A percentile compares a stretch with the other conserved stretches of the same genome.
Conservation (phyloP, 192 early-diverging fungal genomes). For the Mortierella antarctica region DNA sequence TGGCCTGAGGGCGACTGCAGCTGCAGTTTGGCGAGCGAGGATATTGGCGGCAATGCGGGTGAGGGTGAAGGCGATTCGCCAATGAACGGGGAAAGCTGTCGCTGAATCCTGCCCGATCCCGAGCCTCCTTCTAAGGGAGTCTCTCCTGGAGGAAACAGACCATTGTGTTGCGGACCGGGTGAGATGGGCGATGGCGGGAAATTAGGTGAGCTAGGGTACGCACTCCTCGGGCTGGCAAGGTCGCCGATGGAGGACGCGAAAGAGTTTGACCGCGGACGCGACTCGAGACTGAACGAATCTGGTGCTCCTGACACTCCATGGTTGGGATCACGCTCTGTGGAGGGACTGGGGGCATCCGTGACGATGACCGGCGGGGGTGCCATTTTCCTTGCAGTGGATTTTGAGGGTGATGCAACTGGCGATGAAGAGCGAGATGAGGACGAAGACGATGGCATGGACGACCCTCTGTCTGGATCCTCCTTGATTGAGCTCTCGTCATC, state of each 20-base stretch:
- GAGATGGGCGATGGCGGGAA: constrained; percentile 43
- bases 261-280: constrained; percentile 36
- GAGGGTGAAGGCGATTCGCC: constrained; percentile 19
- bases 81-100: constrained; percentile 15
- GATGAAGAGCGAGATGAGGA: not conserved
- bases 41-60: constrained; percentile 47
- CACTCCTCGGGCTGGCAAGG: constrained; percentile 18
- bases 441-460: constrained; percentile 5
- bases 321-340: constrained; percentile 6
- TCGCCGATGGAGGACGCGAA: constrained; percentile 30
- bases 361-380: constrained; percentile 43
- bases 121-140: constrained; percentile 1
- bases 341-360: constrained; percentile 37
- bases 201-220: constrained; percentile 15
- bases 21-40: constrained; percentile 35
- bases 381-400: constrained; percentile 11
- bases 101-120: constrained; percentile 8
- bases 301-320: not conserved
- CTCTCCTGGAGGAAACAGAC: constrained; percentile 19
- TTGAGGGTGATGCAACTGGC: not conserved
- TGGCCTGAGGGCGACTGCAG: constrained; percentile 28
- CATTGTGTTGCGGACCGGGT: not conserved
- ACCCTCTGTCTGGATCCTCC: constrained; percentile 2
- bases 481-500: constrained; percentile 19
- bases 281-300: constrained; percentile 27